phyloP scores from a whole-genome alignment of 495 filamentous ascomycete species.

The Aspergillus olivimuriae region DNA sequence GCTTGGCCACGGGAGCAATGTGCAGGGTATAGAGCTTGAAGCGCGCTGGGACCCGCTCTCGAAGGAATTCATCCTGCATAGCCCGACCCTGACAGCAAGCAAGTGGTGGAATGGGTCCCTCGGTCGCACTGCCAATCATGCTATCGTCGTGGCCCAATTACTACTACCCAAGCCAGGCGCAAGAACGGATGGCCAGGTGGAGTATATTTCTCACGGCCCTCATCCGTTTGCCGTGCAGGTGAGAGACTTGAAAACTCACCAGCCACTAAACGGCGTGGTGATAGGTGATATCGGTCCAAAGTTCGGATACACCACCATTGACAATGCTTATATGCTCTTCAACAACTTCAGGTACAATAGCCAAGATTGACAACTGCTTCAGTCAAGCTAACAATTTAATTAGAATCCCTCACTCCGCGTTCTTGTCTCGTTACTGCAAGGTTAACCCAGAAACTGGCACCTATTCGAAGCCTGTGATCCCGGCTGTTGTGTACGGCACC shows the following conservation, averaged over 20 bases:
- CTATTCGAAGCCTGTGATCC: constrained; percentile 32
- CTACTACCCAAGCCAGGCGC: constrained; percentile 27
- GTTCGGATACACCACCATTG: constrained; percentile 41
- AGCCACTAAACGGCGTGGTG: constrained; percentile 34
- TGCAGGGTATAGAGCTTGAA: constrained; percentile 37
- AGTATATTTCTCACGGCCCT: constrained; percentile 34
- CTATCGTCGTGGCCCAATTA: constrained; percentile 28
- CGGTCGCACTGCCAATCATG: constrained; percentile 34
- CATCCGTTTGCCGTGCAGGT: constrained; percentile 46
- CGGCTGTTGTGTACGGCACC: constrained; percentile 40
- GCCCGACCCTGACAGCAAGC: constrained; percentile 39
- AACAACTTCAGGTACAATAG: constrained; percentile 26
- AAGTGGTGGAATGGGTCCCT: constrained; percentile 49
- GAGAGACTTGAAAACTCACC: constrained; percentile 36
- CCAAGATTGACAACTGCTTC: too few relatives aligned
- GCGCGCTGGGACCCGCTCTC: constrained; percentile 34
- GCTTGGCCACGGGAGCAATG: constrained; percentile 45
- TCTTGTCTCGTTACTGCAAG: constrained; percentile 37
- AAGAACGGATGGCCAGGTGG: constrained; percentile 1
- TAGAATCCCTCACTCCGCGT: constrained; percentile 37
- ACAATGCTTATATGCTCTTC: constrained; percentile 48
- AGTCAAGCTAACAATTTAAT: constrained; percentile 1
- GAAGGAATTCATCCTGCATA: constrained; percentile 42
- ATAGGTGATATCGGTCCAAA: constrained; percentile 46
- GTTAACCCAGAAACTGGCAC: constrained; percentile 35